Percentiles rank a stretch among this genome's conserved stretches.
These are phyloP conservation scores for Alloteropsis semialata DNA, from an alignment of 176 grass and related monocot species.

Conservation along the genomic window DNA sequence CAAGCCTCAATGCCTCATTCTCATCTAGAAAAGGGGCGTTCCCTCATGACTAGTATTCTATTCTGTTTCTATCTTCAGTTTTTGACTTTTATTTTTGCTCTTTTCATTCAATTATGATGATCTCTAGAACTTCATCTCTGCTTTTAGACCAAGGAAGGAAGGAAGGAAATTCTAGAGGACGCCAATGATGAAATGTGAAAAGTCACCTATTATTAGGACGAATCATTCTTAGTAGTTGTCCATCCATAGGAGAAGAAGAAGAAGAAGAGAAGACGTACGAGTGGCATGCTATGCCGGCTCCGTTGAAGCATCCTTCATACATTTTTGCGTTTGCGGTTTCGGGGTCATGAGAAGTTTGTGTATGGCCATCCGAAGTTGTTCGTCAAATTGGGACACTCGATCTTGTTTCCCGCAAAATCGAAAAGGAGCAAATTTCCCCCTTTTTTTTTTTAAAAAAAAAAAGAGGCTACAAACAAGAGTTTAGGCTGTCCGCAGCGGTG, in stretches of 20 bases:
- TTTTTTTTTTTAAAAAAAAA: too few relatives aligned
- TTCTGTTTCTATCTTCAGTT: neutral
- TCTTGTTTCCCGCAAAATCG: neutral
- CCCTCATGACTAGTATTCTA: too few relatives aligned
- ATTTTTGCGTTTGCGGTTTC: neutral
- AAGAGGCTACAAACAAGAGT: too few relatives aligned
- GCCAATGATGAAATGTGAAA: neutral
- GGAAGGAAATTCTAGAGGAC: neutral
- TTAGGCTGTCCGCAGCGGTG: too few relatives aligned
- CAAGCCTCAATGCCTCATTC: neutral
- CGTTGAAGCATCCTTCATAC: neutral
- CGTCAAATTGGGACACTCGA: neutral
- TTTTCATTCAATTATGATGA: neutral
- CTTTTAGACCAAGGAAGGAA: neutral
- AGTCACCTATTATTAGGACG: neutral
- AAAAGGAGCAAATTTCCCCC: too few relatives aligned
- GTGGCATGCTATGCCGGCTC: neutral
- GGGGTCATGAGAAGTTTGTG: constrained; percentile 8
- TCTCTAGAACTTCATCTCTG: neutral
- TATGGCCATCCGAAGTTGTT: neutral
- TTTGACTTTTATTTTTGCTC: neutral
- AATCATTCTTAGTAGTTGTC: too few relatives aligned
- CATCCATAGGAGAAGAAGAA: neutral
- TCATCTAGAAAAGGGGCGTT: neutral
- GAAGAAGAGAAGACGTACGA: neutral